A percentile compares a stretch with the other conserved stretches of the same genome.
phyloP scores from a whole-genome alignment of 768 basidiomycete genomes.

The Leccinum variicolor region DNA sequence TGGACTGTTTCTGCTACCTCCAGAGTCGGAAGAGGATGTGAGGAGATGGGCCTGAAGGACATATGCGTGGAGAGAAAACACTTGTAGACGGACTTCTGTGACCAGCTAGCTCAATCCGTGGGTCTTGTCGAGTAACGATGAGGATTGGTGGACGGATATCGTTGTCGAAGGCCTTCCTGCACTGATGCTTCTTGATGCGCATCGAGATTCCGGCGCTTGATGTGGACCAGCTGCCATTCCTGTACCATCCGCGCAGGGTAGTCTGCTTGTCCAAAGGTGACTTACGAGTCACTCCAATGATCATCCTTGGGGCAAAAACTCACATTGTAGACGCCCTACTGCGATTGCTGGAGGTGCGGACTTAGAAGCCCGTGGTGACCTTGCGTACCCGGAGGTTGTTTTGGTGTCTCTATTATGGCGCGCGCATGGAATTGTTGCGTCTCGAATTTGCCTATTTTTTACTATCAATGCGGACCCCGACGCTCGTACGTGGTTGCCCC shows the following conservation, averaged over 20 bases:
- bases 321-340: no score
- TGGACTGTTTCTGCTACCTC: conserved; percentile 45
- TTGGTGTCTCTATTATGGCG: no score
- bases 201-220: conserved; percentile 36
- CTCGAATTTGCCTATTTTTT: no score
- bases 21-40: conserved; percentile 58
- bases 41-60: conserved; percentile 52
- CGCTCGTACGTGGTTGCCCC: conserved; percentile 33
- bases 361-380: no score
- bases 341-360: no score
- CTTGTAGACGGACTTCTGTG: conserved; percentile 42
- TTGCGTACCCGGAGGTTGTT: conserved; percentile 55
- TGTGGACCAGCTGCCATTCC: conserved; percentile 39
- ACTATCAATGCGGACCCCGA: no score
- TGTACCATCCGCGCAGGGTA: conserved; percentile 43
- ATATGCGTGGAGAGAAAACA: conserved; percentile 25
- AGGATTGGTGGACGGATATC: conserved; percentile 51
- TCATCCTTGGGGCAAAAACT: no score
- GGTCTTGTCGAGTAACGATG: conserved; percentile 29
- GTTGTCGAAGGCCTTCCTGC: conserved; percentile 49
- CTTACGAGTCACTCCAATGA: not conserved
- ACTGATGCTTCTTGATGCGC: conserved; percentile 46
- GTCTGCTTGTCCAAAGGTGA: conserved; percentile 20
- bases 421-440: conserved; percentile 62
- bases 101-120: conserved; percentile 66